Evolutionary conservation across 2,329 filamentous ascomycete genomes (phyloP), one percentile per base, ranked within the genome.

Genomic region (Diplodia sapinea): DNA sequence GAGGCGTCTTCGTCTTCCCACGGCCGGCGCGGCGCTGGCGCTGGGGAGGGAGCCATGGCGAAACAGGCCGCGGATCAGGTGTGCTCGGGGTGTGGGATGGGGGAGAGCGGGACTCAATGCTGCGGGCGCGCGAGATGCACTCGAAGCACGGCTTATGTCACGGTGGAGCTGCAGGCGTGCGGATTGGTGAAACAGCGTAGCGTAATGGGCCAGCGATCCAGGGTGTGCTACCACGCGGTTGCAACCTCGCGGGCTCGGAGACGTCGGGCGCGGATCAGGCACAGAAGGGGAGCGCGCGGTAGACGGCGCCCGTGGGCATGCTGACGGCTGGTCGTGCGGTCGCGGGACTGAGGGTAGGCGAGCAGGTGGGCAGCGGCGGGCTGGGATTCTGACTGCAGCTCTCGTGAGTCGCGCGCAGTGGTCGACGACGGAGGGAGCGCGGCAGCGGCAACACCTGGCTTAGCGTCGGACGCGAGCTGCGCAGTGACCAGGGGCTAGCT

Each of bases 91-190:
- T 17, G 52, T 63, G 64, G 64, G 51, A 50, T 63, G 50, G 59
- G 47, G 59, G 59, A 63, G 59, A 26, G 59, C 43, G 59, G 50
- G 36, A 63, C 43, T 63, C 59, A 63, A 63, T 63, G 59, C 59
- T 61, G 57, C 57, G 57, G 57, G 57, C 57, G 57, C 57, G 59
- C 62, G 47, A 65, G 51, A 50, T 49, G 62, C 33, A 55, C 23
- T 65, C 49, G 51, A 51, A 23, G 61, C 61, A 64, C 49, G 62
- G 62, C 62, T 66, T 56, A 66, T 56, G 64, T 54, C 52, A 66
- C 51, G 64, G 64, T 57, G 64, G 64, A 66, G 64, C 64, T 66
- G 64, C 64, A 57, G 64, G 64, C 64, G n/a, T 66, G 64, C 52
- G 64, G 50, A 50, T 63, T 66, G 64, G 64, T 66, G 64, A 56